Percentiles rank a stretch among this genome's conserved stretches.
Evolutionary conservation across 768 basidiomycete species (phyloP).

Genomic region (Rhizopogon roseolus): DNA sequence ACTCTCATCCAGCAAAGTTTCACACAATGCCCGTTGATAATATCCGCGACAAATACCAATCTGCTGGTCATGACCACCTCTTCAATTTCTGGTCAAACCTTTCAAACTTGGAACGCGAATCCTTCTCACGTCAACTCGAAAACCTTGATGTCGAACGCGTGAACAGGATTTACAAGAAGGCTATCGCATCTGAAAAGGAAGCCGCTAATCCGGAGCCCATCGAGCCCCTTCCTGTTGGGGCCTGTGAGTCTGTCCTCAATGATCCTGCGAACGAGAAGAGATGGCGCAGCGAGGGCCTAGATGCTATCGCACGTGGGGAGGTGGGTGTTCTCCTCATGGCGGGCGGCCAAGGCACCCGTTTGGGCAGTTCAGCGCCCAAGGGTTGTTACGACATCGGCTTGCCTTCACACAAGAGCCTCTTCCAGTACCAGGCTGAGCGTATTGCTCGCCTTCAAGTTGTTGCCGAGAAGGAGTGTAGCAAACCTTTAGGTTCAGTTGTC

Average conservation of each 20-base stretch:
- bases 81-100: constrained; percentile 83
- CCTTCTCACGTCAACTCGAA: constrained; percentile 68
- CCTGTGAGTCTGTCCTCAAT: constrained; percentile 59
- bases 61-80: constrained; percentile 85
- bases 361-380: constrained; percentile 91
- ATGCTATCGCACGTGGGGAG: constrained; percentile 74
- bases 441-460: constrained; percentile 79
- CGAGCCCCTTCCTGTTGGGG: constrained; percentile 75
- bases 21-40: constrained; percentile 49
- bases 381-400: constrained; percentile 98
- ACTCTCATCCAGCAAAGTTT: neutral
- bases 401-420: constrained; percentile 88
- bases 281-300: constrained; percentile 78
- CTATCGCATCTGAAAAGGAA: constrained; percentile 61
- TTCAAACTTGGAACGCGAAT: constrained; percentile 52
- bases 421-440: constrained; percentile 97
- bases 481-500: constrained; percentile 55
- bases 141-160: constrained; percentile 86
- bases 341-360: constrained; percentile 93
- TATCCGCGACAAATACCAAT: constrained; percentile 61
- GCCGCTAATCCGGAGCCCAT: constrained; percentile 52
- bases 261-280: constrained; percentile 51
- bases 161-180: constrained; percentile 80
- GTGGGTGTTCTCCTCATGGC: constrained; percentile 98
- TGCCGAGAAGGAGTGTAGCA: constrained; percentile 53